Conservation (phyloP, 1,284 basidiomycete species). For the Jaminaea rosea region DNA sequence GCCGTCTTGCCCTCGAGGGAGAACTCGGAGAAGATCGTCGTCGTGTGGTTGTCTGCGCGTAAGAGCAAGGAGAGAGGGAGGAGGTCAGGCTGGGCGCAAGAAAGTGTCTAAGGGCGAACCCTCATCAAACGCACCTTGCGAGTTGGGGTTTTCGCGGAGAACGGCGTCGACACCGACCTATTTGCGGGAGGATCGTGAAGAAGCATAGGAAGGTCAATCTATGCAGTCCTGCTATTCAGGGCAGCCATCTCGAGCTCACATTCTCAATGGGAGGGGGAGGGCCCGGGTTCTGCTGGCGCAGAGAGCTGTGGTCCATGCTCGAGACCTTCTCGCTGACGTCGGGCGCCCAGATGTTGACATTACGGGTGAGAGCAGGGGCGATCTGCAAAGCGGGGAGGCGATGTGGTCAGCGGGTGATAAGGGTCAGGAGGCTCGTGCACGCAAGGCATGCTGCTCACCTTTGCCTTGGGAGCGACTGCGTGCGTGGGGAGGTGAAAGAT, state of each 20-base stretch:
- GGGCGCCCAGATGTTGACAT: slow-evolving; percentile 1
- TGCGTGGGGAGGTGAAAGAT: too few species aligned
- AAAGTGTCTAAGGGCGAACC: not conserved
- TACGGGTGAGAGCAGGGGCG: not conserved
- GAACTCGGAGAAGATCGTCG: slow-evolving; percentile 61
- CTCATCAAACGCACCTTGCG: not conserved
- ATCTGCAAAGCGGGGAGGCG: too few species aligned
- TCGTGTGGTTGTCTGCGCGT: slow-evolving; percentile 35
- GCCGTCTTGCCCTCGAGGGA: slow-evolving; percentile 64
- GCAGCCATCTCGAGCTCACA: slow-evolving; percentile 4
- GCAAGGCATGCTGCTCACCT: too few species aligned
- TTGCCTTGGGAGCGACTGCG: too few species aligned
- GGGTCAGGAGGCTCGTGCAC: too few species aligned
- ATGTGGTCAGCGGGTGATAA: too few species aligned
- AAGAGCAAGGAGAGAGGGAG: not conserved
- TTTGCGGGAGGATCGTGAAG: too few species aligned
- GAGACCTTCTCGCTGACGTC: not conserved
- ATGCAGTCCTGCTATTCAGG: too few species aligned
- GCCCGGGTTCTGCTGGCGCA: slow-evolving; percentile 30
- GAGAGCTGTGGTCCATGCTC: not conserved
- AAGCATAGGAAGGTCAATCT: not conserved
- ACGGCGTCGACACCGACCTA: slow-evolving; percentile 35
- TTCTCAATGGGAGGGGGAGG: slow-evolving; percentile 39
- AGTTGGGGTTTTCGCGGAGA: slow-evolving; percentile 31
- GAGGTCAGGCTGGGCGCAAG: not conserved